A percentile compares a stretch with the other conserved stretches of the same genome.
Evolutionary conservation across 2,329 filamentous ascomycete species (phyloP).

Genomic region (Macrophomina tecta): DNA sequence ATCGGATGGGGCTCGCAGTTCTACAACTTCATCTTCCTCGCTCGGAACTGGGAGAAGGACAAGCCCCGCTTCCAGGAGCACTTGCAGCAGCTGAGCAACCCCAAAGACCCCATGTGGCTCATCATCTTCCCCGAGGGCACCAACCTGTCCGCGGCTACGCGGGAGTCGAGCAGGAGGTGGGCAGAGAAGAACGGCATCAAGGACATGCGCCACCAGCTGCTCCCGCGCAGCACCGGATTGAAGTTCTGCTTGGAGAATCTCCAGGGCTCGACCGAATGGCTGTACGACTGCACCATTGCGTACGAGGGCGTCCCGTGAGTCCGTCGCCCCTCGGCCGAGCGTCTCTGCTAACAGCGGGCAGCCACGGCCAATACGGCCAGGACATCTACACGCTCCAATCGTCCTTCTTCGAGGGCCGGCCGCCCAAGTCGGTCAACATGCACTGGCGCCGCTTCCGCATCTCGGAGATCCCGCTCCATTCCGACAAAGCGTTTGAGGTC

Average conservation of each 20-base stretch:
- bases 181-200: conserved; percentile 75
- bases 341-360: background rate
- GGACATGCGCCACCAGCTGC: conserved; percentile 74
- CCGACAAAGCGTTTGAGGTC: conserved; percentile 74
- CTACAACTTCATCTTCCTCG: conserved; percentile 89
- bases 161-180: conserved; percentile 74
- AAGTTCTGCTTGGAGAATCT: conserved; percentile 81
- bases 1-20: conserved; percentile 84
- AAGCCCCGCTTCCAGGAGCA: conserved; percentile 76
- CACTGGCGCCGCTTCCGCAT: conserved; percentile 89
- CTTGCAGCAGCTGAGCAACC: conserved; percentile 71
- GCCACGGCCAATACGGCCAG: conserved; percentile 77
- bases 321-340: background rate
- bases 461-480: conserved; percentile 79
- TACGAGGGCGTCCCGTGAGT: conserved; percentile 92
- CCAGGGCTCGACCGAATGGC: conserved; percentile 74
- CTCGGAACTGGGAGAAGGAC: conserved; percentile 85
- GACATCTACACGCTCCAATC: conserved; percentile 85
- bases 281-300: conserved; percentile 93
- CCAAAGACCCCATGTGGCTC: conserved; percentile 84
- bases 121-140: conserved; percentile 88
- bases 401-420: conserved; percentile 85
- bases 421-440: conserved; percentile 95
- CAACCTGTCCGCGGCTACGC: conserved; percentile 74
- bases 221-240: conserved; percentile 81